Evolutionary conservation across 176 grass and related monocot species (phyloP).

Genomic region (Avena insularis): DNA sequence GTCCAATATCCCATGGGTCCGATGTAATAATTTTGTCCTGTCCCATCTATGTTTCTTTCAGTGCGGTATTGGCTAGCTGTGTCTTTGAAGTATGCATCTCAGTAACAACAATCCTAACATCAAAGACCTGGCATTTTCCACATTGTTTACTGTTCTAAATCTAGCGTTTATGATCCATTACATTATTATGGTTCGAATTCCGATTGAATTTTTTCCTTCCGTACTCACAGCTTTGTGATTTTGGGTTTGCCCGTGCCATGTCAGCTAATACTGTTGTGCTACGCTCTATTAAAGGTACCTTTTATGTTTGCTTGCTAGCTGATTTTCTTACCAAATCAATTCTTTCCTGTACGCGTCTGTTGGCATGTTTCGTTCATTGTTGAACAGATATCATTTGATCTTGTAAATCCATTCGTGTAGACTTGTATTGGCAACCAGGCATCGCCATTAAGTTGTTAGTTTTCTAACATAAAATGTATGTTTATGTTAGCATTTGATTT

Average conservation of each 20-base stretch:
- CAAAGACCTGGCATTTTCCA: not conserved
- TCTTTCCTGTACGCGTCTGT: not conserved
- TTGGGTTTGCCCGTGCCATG: conserved; percentile 98
- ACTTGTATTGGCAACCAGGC: not conserved
- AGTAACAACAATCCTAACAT: not conserved
- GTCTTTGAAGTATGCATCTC: not conserved
- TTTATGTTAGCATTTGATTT: not conserved
- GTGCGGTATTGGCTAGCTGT: not conserved
- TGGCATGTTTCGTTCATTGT: conserved; percentile 17
- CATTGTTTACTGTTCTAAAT: conserved; percentile 29
- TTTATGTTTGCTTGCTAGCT: conserved; percentile 18
- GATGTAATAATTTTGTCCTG: not conserved
- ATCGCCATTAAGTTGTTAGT: not conserved
- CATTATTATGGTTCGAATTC: conserved; percentile 19
- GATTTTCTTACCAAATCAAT: not conserved
- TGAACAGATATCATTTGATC: not conserved
- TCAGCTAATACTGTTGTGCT: conserved; percentile 94
- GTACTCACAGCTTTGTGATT: conserved; percentile 87
- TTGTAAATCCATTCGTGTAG: not conserved
- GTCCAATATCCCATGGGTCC: conserved; percentile 10
- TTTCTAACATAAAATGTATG: not conserved
- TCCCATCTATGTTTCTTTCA: too few relatives aligned
- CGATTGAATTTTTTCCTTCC: conserved; percentile 6
- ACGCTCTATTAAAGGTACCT: conserved; percentile 89
- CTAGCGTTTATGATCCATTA: conserved; percentile 25